A percentile compares a stretch with the other conserved stretches of the same genome.
Evolutionary conservation across 2,329 filamentous ascomycete genomes (phyloP).

Genomic region (Aplosporella prunicola): DNA sequence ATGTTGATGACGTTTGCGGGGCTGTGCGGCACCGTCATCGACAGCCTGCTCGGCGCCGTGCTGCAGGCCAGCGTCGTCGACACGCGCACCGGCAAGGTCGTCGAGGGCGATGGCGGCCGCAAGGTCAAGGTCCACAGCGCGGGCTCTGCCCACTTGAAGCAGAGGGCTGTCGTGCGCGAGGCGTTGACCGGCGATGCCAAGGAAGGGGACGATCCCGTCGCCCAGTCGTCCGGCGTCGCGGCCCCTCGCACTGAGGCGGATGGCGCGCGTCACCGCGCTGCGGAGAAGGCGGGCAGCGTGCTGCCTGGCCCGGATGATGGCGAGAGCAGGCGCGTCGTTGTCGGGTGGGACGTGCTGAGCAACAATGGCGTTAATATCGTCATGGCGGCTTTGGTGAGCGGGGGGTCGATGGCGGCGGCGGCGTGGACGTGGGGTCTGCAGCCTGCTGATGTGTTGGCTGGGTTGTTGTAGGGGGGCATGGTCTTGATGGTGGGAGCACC

Average conservation of each 20-base stretch:
- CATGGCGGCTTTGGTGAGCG: constrained; percentile 77
- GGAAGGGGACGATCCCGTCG: constrained; percentile 27
- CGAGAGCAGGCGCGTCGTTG: constrained; percentile 49
- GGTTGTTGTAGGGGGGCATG: too few relatives aligned
- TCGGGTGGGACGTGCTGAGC: constrained; percentile 65
- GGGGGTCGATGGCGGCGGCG: constrained; percentile 58
- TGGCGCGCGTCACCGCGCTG: too few relatives aligned
- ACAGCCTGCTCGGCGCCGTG: constrained; percentile 77
- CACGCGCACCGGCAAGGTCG: constrained; percentile 70
- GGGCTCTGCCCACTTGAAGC: constrained; percentile 21
- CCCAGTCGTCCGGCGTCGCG: constrained; percentile 23
- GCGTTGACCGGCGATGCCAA: constrained; percentile 33
- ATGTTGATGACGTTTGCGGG: constrained; percentile 61
- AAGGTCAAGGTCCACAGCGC: constrained; percentile 39
- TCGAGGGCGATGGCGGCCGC: constrained; percentile 72
- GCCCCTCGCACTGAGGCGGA: too few relatives aligned
- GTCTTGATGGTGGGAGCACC: too few relatives aligned
- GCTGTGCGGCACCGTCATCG: constrained; percentile 68
- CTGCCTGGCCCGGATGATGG: constrained; percentile 22
- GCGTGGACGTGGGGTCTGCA: constrained; percentile 23
- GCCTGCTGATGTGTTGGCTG: too few relatives aligned
- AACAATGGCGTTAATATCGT: constrained; percentile 94
- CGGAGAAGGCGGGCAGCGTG: constrained; percentile 16
- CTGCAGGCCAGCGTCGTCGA: constrained; percentile 84
- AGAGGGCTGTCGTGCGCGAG: constrained; percentile 23